Evolutionary conservation across 805 yeast species (phyloP), one percentile per base, ranked within the genome.

Genomic region (Wickerhamomyces tratensis): DNA sequence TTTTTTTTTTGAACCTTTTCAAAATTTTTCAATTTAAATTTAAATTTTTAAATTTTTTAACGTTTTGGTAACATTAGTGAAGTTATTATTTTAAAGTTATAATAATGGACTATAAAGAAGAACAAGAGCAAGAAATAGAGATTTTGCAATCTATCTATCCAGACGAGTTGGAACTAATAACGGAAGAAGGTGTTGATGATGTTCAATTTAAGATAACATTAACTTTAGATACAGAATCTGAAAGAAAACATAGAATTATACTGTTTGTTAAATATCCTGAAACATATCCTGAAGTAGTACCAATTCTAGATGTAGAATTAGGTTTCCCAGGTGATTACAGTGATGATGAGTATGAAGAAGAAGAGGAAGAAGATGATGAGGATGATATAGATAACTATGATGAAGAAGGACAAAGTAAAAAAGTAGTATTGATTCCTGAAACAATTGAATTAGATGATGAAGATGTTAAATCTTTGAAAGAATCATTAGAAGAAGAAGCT

Each of bases 111-210:
- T 75, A 80, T 43, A 57, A 62, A 41, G 96, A 86, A 59, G 97
- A 93, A 57, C 97, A 91, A 58, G 61, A 57, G 29, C 96, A 91
- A 63, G 98, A 91, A 61, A 59, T 93, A 38, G 97, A 89, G 61
- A 88, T 93, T 41, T 72, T 91, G 44, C 81, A 86, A 57, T 81
- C 94, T 14, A 91, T 91, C 43, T 91, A 93, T 59, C 98, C 98
- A 6, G 97, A 91, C 57, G 98, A 91, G 60, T 63, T 86, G 31
- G 63, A 58, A 29, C 39, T 47, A 25, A 51, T 44, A 15, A 49
- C 63, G 35, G 63, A 66, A 2, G 73, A 66, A 1, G 73, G 72
- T 20, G 61, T 67, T 7, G 69, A 69, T 34, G 73, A 72, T 20
- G 61, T 67, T 7, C 69, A 69, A 34, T 85, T 77, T 57, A 68